Evolutionary conservation across 345 rosid species (phyloP).

Genomic region (Mangifera indica): DNA sequence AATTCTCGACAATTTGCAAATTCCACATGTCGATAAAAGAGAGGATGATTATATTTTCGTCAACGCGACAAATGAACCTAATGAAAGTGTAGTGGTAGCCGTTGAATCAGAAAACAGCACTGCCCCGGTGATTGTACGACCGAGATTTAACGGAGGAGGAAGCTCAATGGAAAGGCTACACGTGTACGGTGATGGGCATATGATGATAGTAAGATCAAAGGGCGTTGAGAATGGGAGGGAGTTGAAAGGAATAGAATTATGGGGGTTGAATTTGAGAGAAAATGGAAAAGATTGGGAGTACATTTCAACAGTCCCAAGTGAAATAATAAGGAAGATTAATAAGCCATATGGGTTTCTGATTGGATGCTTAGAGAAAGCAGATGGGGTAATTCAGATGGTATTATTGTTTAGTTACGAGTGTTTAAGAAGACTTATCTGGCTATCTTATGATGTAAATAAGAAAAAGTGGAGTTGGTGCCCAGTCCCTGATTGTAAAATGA

Average conservation of each 20-base stretch:
- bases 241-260: conserved; percentile 41
- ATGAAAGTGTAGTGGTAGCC: conserved; percentile 43
- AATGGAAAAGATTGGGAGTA: conserved; percentile 45
- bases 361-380: no score
- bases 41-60: conserved; percentile 36
- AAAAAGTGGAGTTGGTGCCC: conserved; percentile 47
- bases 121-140: conserved; percentile 40
- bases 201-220: conserved; percentile 45
- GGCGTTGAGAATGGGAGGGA: conserved; percentile 20
- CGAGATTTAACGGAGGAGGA: conserved; percentile 27
- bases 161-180: conserved; percentile 29
- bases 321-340: conserved; percentile 34
- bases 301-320: conserved; percentile 42
- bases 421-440: conserved; percentile 61
- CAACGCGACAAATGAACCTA: conserved; percentile 44
- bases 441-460: conserved; percentile 38
- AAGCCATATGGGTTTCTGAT: conserved; percentile 40
- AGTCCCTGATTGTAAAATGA: conserved; percentile 55
- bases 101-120: conserved; percentile 14
- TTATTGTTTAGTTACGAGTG: conserved; percentile 56
- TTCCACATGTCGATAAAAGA: not conserved
- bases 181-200: conserved; percentile 66
- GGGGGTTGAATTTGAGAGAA: conserved; percentile 36
- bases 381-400: conserved; percentile 38
- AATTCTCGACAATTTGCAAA: not conserved